Evolutionary conservation across 495 filamentous ascomycete genomes (phyloP).

Genomic region (Cudoniella acicularis): DNA sequence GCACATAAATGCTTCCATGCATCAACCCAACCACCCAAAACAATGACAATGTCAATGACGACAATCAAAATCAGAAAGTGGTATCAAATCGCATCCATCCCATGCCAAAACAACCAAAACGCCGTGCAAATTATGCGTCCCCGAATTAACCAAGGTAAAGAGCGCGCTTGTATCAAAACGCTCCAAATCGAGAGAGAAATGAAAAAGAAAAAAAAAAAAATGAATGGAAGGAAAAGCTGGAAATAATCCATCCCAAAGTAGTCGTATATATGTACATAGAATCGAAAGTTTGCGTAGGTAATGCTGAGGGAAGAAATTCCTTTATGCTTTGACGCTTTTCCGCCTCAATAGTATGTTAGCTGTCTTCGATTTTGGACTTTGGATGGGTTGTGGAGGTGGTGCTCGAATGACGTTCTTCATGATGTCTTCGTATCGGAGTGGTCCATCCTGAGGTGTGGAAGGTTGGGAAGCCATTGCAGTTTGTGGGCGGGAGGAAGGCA

Average conservation of each 20-base stretch:
- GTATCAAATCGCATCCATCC: background rate
- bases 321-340: background rate
- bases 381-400: background rate
- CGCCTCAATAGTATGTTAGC: background rate
- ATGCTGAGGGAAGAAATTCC: background rate
- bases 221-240: background rate
- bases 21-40: background rate
- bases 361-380: background rate
- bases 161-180: background rate
- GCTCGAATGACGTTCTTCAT: constrained; percentile 1
- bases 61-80: background rate
- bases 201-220: background rate
- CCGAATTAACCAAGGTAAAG: background rate
- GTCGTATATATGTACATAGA: background rate
- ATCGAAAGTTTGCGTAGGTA: background rate
- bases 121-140: background rate
- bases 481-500: background rate
- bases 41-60: background rate
- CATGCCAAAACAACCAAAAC: too few species aligned
- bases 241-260: background rate
- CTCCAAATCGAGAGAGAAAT: too few species aligned
- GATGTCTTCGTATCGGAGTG: constrained; percentile 16
- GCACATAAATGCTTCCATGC: background rate
- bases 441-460: background rate
- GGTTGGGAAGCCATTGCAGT: background rate